These are phyloP conservation scores for Backusella psychrophila DNA, from an alignment of 192 early-diverging fungal species.

Conservation along the genomic window DNA sequence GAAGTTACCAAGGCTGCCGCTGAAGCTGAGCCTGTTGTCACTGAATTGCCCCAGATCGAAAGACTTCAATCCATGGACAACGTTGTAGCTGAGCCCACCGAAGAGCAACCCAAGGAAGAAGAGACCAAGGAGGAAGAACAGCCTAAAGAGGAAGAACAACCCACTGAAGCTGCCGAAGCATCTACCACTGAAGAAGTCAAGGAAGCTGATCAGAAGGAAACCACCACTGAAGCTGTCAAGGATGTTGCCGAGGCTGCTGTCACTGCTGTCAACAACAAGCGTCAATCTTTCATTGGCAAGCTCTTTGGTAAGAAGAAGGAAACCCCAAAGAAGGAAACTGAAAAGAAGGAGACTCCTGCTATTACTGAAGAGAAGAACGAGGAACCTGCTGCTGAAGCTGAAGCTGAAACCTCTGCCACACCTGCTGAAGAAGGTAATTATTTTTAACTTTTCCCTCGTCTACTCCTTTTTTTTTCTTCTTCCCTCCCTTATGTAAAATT, in stretches of 20 bases:
- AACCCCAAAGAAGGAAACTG: background rate
- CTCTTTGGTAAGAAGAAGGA: conserved; percentile 14
- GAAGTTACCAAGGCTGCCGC: background rate
- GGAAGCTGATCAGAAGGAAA: background rate
- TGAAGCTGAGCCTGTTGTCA: background rate
- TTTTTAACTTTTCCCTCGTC: background rate
- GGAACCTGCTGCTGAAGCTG: background rate
- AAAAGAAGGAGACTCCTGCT: background rate
- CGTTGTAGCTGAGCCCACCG: background rate
- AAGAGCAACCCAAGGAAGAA: background rate
- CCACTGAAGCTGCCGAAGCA: background rate
- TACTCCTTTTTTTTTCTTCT: background rate
- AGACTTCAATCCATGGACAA: conserved; percentile 7
- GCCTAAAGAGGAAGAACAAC: background rate
- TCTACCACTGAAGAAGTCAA: conserved; percentile 7
- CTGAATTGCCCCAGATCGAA: conserved; percentile 13
- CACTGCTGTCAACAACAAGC: background rate
- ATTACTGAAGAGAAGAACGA: background rate
- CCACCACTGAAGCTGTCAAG: background rate
- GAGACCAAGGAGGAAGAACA: background rate
- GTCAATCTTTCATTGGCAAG: conserved; percentile 20
- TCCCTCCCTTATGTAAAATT: background rate
- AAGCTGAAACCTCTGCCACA: background rate
- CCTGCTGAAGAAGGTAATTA: background rate
- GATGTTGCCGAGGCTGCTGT: conserved; percentile 27